Evolutionary conservation across 148 eudicot species (phyloP).

Genomic region (Nepenthes mirabilis): DNA sequence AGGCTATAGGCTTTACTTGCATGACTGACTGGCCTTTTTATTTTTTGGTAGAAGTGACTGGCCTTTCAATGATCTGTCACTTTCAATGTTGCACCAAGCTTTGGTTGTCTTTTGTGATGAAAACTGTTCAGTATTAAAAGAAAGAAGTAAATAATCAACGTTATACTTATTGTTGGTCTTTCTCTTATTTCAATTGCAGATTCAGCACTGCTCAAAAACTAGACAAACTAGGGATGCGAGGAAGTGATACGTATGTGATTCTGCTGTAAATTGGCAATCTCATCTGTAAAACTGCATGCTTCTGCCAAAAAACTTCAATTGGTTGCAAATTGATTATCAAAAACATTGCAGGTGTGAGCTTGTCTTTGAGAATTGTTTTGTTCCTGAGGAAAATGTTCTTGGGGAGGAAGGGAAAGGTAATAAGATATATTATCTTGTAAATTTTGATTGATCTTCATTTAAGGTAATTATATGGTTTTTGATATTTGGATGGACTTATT

Average conservation of each 20-base stretch:
- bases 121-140: too few species aligned
- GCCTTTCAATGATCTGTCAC: too few species aligned
- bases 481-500: too few species aligned
- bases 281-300: background rate
- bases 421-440: background rate
- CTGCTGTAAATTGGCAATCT: slow-evolving; percentile 4
- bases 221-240: slow-evolving; percentile 99
- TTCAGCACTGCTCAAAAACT: slow-evolving; percentile 96
- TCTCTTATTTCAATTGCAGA: slow-evolving; percentile 39
- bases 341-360: slow-evolving; percentile 84
- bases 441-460: too few species aligned
- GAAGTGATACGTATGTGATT: slow-evolving; percentile 93
- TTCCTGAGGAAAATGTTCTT: slow-evolving; percentile 78
- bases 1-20: too few species aligned
- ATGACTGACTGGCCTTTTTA: too few species aligned
- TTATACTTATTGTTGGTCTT: background rate
- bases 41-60: too few species aligned
- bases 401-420: slow-evolving; percentile 95
- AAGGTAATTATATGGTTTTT: too few species aligned
- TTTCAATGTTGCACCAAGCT: too few species aligned
- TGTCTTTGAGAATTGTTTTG: slow-evolving; percentile 97
- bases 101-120: too few species aligned
- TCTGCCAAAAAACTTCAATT: background rate
- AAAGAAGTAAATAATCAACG: too few species aligned
- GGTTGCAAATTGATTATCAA: slow-evolving; percentile 2